Percentiles rank a stretch among this genome's conserved stretches.
Conservation (phyloP, 805 yeast species). For the Saccharomycopsis capsularis region DNA sequence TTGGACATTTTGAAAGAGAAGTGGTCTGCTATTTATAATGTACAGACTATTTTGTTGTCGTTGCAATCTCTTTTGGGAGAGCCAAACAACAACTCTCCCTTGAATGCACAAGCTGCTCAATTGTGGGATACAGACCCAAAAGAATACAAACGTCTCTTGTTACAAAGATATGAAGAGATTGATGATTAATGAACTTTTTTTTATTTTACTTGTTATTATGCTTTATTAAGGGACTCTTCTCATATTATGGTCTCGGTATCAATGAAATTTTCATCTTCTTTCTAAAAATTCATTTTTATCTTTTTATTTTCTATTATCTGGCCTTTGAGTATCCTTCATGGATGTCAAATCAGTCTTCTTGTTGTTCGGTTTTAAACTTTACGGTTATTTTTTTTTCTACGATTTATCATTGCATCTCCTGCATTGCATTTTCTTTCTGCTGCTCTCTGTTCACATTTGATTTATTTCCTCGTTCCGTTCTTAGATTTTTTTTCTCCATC, state of each 20-base stretch:
- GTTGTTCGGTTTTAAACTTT: not conserved
- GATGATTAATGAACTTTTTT: slow-evolving; percentile 8
- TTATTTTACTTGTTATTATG: not conserved
- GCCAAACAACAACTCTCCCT: slow-evolving; percentile 52
- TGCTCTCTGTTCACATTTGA: not conserved
- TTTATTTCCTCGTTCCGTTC: not conserved
- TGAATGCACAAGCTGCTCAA: slow-evolving; percentile 52
- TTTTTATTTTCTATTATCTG: not conserved
- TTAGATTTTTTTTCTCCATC: not conserved
- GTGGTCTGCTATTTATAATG: slow-evolving; percentile 59
- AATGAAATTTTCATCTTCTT: too few species aligned
- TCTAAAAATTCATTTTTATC: too few species aligned
- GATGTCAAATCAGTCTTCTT: not conserved
- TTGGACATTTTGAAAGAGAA: slow-evolving; percentile 56
- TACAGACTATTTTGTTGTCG: slow-evolving; percentile 52
- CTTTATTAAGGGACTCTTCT: not conserved
- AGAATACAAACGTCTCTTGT: slow-evolving; percentile 29
- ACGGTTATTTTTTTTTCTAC: not conserved
- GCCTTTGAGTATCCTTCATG: not conserved
- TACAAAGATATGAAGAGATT: slow-evolving; percentile 21
- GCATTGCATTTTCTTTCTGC: not conserved
- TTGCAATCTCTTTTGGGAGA: slow-evolving; percentile 55
- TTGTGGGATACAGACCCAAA: slow-evolving; percentile 40
- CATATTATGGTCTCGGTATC: not conserved
- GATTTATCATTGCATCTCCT: not conserved